Conservation (phyloP, 306 rosid genomes). For the Begonia loranthoides region DNA sequence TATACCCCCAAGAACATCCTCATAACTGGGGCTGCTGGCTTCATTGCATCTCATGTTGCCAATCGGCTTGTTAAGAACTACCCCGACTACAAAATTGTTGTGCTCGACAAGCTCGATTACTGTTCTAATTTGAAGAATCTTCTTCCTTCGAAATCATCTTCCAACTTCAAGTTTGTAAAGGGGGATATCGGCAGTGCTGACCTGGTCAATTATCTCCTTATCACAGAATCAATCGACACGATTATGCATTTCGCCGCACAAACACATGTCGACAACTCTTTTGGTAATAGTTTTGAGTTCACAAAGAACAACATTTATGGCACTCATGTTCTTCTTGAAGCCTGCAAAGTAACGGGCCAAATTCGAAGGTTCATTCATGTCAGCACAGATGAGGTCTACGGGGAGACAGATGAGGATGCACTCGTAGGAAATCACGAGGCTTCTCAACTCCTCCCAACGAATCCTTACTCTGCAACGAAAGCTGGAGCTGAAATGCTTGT, state of each 20-base stretch:
- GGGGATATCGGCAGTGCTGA: constrained; percentile 27
- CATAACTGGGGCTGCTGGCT: constrained; percentile 1
- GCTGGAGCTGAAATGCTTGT: constrained; percentile 31
- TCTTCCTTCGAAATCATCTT: constrained; percentile 13
- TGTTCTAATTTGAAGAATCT: constrained; percentile 22
- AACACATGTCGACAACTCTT: not conserved
- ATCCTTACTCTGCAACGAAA: not conserved
- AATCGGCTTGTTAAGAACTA: constrained; percentile 8
- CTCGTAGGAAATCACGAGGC: not conserved
- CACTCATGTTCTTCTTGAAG: constrained; percentile 22
- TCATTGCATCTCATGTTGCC: constrained; percentile 15
- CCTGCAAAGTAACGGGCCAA: constrained; percentile 19
- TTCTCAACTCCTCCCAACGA: constrained; percentile 1
- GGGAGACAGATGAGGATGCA: constrained; percentile 1
- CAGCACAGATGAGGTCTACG: constrained; percentile 7
- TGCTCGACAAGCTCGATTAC: constrained; percentile 23
- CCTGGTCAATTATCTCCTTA: constrained; percentile 16
- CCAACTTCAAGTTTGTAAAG: constrained; percentile 21
- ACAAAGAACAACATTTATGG: constrained; percentile 24
- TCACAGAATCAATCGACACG: constrained; percentile 22
- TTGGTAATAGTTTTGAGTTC: constrained; percentile 18
- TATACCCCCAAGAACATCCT: constrained; percentile 4
- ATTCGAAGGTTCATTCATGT: constrained; percentile 24
- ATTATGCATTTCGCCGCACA: constrained; percentile 28
- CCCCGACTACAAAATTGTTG: constrained; percentile 19